A percentile compares a stretch with the other conserved stretches of the same genome.
These are phyloP conservation scores for Epichloe baconii DNA, from an alignment of 2,329 filamentous ascomycete species.

Conservation along the genomic window DNA sequence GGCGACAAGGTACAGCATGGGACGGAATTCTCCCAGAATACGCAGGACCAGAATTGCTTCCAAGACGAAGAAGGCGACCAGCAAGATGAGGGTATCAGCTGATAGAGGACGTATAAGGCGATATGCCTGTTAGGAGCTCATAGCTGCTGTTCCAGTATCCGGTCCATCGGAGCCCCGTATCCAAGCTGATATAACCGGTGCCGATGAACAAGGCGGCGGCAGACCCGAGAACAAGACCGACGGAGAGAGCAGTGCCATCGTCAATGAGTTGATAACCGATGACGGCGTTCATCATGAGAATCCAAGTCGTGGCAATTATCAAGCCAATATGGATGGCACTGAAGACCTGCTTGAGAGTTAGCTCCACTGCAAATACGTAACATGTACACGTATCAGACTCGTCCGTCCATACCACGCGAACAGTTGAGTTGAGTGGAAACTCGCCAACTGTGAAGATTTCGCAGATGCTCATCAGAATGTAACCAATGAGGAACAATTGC, in stretches of 20 bases:
- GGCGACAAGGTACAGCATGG: slow-evolving; percentile 74
- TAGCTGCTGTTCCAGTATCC: slow-evolving; percentile 56
- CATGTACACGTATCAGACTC: neutral
- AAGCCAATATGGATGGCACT: slow-evolving; percentile 81
- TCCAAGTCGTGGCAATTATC: slow-evolving; percentile 79
- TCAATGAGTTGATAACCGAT: slow-evolving; percentile 91
- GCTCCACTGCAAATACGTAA: slow-evolving; percentile 34
- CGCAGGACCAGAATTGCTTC: slow-evolving; percentile 74
- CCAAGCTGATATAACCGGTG: slow-evolving; percentile 88
- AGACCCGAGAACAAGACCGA: slow-evolving; percentile 62
- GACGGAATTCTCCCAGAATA: slow-evolving; percentile 75
- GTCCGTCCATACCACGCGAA: slow-evolving; percentile 51
- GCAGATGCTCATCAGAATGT: slow-evolving; percentile 79
- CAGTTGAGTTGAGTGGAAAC: slow-evolving; percentile 59
- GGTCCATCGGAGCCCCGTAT: slow-evolving; percentile 82
- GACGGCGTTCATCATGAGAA: slow-evolving; percentile 79
- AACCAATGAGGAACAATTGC: slow-evolving; percentile 82
- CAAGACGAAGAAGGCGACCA: slow-evolving; percentile 76
- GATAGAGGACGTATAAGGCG: slow-evolving; percentile 86
- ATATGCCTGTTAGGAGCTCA: slow-evolving; percentile 54
- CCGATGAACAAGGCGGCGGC: slow-evolving; percentile 66
- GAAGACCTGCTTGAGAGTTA: slow-evolving; percentile 56
- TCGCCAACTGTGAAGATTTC: slow-evolving; percentile 93
- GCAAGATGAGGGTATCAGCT: slow-evolving; percentile 79
- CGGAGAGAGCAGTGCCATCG: slow-evolving; percentile 75